phyloP scores from a whole-genome alignment of 352 stramenopile genomes.

The Globisporangium paroecandrum region DNA sequence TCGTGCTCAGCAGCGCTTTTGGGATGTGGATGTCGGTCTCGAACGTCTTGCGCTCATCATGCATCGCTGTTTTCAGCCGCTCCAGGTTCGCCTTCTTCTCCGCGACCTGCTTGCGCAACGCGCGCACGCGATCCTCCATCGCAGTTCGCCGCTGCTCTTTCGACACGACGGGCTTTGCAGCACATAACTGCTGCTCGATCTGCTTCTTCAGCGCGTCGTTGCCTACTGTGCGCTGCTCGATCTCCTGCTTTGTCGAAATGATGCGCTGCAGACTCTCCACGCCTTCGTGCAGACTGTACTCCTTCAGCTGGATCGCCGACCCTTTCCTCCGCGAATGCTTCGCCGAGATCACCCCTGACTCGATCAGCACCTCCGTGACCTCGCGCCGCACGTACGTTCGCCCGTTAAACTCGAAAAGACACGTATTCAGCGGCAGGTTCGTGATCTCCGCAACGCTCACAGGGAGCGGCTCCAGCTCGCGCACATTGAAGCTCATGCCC shows the following conservation, averaged over 20 bases:
- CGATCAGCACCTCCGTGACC: conserved; percentile 60
- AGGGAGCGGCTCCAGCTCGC: conserved; percentile 67
- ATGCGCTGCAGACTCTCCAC: conserved; percentile 68
- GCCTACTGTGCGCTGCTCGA: conserved; percentile 35
- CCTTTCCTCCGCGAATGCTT: conserved; percentile 74
- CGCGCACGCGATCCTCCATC: conserved; percentile 51
- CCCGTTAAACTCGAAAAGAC: conserved; percentile 72
- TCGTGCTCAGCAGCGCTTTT: conserved; percentile 69
- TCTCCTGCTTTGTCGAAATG: conserved; percentile 42
- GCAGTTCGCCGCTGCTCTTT: conserved; percentile 45
- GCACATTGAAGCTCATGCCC: conserved; percentile 54
- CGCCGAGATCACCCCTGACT: conserved; percentile 56
- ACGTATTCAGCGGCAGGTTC: conserved; percentile 80
- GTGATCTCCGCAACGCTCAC: conserved; percentile 52
- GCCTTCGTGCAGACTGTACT: conserved; percentile 71
- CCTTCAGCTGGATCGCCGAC: conserved; percentile 72
- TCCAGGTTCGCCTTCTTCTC: conserved; percentile 56
- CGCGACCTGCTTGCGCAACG: conserved; percentile 40
- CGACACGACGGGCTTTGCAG: conserved; percentile 35
- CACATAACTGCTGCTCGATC: conserved; percentile 43
- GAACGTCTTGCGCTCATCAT: conserved; percentile 73
- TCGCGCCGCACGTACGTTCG: conserved; percentile 67
- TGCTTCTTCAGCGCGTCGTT: conserved; percentile 51
- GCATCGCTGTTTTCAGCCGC: conserved; percentile 58
- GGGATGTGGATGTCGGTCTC: conserved; percentile 80